Conservation (phyloP, 1,139 yeast genomes). For the Yamadazyma sp. region DNA sequence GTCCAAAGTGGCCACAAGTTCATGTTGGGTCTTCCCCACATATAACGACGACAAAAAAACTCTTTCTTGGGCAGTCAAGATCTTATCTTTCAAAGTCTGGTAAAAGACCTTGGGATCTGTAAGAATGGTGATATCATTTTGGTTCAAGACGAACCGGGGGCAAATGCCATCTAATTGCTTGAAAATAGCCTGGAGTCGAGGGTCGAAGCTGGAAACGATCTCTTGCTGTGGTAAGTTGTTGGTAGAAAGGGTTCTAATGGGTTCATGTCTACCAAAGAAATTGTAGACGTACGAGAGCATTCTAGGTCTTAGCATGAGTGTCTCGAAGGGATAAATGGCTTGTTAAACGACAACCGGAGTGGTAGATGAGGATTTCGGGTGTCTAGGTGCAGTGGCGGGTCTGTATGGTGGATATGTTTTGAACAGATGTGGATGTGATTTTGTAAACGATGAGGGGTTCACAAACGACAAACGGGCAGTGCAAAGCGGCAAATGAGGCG, state of each 20-base stretch:
- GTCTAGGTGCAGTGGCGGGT: no score
- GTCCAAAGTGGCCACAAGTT: conserved; percentile 60
- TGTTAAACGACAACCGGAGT: no score
- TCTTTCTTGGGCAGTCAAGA: conserved; percentile 52
- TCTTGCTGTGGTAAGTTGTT: conserved; percentile 8
- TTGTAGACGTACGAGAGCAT: conserved; percentile 10
- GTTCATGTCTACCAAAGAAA: conserved; percentile 10
- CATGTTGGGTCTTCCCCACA: conserved; percentile 79
- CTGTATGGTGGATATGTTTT: no score
- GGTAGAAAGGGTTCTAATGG: conserved; percentile 4
- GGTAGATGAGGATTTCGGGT: no score
- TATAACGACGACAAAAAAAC: conserved; percentile 84
- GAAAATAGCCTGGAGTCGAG: conserved; percentile 48
- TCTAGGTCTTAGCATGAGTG: conserved; percentile 2
- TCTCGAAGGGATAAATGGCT: neutral
- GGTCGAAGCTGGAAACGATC: conserved; percentile 35
- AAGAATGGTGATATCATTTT: conserved; percentile 64
- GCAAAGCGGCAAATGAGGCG: neutral
- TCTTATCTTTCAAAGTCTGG: conserved; percentile 54
- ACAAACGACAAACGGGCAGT: no score
- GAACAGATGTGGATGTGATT: neutral
- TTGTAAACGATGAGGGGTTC: no score
- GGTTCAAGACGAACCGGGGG: conserved; percentile 63
- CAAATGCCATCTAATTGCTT: conserved; percentile 64
- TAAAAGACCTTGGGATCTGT: conserved; percentile 73